Evolutionary conservation across 2,329 filamentous ascomycete species (phyloP).

Genomic region (Pseudogymnoascus sp.): DNA sequence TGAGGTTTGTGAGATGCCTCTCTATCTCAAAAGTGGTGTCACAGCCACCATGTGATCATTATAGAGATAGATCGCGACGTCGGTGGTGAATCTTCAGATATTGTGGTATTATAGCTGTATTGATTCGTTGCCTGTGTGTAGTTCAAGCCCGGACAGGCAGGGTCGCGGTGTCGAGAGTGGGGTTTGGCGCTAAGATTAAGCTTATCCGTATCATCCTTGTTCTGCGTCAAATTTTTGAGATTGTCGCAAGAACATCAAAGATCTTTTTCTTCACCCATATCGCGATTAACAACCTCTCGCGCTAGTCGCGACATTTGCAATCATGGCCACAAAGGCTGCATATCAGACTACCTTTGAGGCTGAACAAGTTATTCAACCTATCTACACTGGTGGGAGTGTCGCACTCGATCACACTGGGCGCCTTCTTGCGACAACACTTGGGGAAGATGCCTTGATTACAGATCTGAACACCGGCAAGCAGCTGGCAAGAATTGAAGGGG

Average conservation of each 20-base stretch:
- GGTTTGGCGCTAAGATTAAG: constrained; percentile 14
- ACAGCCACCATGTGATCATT: neutral
- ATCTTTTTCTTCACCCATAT: constrained; percentile 5
- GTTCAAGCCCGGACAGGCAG: neutral
- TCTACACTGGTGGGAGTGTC: constrained; percentile 87
- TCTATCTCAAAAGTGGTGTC: neutral
- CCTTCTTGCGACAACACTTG: constrained; percentile 81
- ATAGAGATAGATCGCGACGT: neutral
- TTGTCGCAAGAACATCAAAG: constrained; percentile 11
- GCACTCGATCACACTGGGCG: constrained; percentile 74
- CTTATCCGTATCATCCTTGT: constrained; percentile 13
- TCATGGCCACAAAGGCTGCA: constrained; percentile 56
- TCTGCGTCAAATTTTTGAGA: constrained; percentile 12
- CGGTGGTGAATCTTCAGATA: neutral
- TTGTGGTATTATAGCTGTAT: neutral
- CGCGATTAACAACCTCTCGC: neutral
- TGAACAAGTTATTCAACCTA: constrained; percentile 76
- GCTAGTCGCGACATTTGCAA: constrained; percentile 17
- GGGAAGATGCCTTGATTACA: constrained; percentile 84
- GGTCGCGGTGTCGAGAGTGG: constrained; percentile 5
- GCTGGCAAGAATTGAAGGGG: constrained; percentile 80
- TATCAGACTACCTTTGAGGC: constrained; percentile 87
- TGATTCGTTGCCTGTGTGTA: neutral
- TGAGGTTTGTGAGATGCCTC: neutral
- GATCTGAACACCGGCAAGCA: constrained; percentile 77